These are phyloP conservation scores for Ustilago tritici DNA, from an alignment of 1,284 basidiomycete genomes.

Conservation along the genomic window DNA sequence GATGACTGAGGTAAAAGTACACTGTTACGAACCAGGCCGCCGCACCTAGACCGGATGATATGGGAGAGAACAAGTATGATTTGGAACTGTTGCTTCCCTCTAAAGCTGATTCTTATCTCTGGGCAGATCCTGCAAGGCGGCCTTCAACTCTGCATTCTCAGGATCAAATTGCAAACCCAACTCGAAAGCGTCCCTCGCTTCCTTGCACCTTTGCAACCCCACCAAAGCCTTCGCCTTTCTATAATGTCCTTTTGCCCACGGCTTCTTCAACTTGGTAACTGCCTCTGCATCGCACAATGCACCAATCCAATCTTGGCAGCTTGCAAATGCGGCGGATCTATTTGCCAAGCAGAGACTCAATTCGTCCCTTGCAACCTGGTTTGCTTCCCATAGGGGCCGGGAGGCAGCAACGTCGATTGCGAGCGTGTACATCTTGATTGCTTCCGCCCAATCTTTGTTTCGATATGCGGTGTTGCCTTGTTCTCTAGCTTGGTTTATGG, in stretches of 20 bases:
- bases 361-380: constrained; percentile 86
- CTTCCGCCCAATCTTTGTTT: constrained; percentile 75
- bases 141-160: constrained; percentile 73
- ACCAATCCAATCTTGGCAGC: constrained; percentile 80
- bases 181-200: constrained; percentile 84
- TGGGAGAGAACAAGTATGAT: too few relatives aligned
- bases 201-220: constrained; percentile 78
- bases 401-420: constrained; percentile 84
- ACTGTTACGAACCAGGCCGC: background rate
- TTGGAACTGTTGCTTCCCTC: background rate
- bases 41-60: too few relatives aligned
- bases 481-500: constrained; percentile 66
- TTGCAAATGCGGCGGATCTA: constrained; percentile 85
- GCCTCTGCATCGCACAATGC: constrained; percentile 91
- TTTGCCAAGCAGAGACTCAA: constrained; percentile 89
- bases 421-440: constrained; percentile 85
- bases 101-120: constrained; percentile 41
- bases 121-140: constrained; percentile 35
- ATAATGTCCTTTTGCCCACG: constrained; percentile 96
- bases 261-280: constrained; percentile 84
- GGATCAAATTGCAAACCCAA: constrained; percentile 91
- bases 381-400: constrained; percentile 89
- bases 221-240: constrained; percentile 87
- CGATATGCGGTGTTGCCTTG: constrained; percentile 64
- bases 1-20: constrained; percentile 9